Evolutionary conservation across 2,329 filamentous ascomycete genomes (phyloP).

Genomic region (Botrytis porri): DNA sequence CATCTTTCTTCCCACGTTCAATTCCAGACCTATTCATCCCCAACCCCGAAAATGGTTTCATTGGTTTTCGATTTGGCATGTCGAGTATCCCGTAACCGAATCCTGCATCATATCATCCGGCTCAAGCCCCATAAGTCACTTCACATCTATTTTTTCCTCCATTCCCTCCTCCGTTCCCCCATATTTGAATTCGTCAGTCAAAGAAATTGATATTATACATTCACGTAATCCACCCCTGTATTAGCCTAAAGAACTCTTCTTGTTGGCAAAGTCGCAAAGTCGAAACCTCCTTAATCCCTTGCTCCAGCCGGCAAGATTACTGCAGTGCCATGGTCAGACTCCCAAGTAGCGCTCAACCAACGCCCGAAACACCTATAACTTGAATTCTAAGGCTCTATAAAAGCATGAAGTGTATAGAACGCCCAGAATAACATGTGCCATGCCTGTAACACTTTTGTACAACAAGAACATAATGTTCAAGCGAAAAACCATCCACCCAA

Average conservation of each 20-base stretch:
- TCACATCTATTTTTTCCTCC: not conserved
- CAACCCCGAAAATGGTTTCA: not conserved
- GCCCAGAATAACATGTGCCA: not conserved
- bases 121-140: not conserved
- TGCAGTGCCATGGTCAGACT: not conserved
- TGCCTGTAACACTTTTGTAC: not conserved
- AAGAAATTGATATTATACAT: not conserved
- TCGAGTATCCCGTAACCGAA: not conserved
- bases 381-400: not conserved
- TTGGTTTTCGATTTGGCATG: not conserved
- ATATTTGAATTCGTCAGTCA: not conserved
- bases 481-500: conserved; percentile 73
- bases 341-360: not conserved
- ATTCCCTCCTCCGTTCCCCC: not conserved
- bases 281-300: not conserved
- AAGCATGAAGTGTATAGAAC: not conserved
- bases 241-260: not conserved
- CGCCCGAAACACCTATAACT: not conserved
- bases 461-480: conserved; percentile 13
- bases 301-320: not conserved
- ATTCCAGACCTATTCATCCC: not conserved
- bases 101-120: not conserved
- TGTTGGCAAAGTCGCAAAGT: not conserved
- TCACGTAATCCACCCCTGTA: not conserved
- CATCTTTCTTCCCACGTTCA: not conserved